These are phyloP conservation scores for Yamadazyma aaseri DNA, from an alignment of 1,139 yeast species.

Conservation along the genomic window DNA sequence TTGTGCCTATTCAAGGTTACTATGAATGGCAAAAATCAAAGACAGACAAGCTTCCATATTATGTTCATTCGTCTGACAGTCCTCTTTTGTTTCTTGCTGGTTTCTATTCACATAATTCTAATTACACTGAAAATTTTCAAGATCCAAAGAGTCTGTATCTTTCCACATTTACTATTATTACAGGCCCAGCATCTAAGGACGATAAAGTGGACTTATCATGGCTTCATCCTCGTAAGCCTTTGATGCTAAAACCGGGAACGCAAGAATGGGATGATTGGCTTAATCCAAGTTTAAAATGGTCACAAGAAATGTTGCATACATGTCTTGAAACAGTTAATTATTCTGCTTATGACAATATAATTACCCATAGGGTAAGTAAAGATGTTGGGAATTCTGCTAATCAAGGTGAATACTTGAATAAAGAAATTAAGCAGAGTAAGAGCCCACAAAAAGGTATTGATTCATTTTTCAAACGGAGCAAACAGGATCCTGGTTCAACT, in stretches of 20 bases:
- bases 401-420: conserved; percentile 46
- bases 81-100: conserved; percentile 72
- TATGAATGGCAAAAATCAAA: conserved; percentile 67
- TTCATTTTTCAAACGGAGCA: conserved; percentile 3
- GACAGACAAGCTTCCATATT: conserved; percentile 59
- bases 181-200: conserved; percentile 59
- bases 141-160: conserved; percentile 22
- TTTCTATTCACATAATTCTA: conserved; percentile 50
- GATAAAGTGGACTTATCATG: conserved; percentile 52
- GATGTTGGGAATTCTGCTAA: conserved; percentile 65
- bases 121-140: conserved; percentile 27
- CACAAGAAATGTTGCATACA: conserved; percentile 30
- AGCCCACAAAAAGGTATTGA: conserved; percentile 6
- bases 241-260: conserved; percentile 59
- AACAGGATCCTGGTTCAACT: too few species aligned
- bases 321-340: conserved; percentile 38
- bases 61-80: conserved; percentile 50
- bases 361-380: conserved; percentile 54
- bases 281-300: conserved; percentile 44
- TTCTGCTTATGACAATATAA: conserved; percentile 41
- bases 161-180: conserved; percentile 67
- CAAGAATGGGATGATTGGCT: conserved; percentile 64
- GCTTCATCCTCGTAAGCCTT: conserved; percentile 80
- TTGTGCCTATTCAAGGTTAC: conserved; percentile 79
- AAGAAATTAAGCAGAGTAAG: conserved; percentile 19